Evolutionary conservation across 2,329 filamentous ascomycete species (phyloP).

Genomic region (Xylaria sp.): DNA sequence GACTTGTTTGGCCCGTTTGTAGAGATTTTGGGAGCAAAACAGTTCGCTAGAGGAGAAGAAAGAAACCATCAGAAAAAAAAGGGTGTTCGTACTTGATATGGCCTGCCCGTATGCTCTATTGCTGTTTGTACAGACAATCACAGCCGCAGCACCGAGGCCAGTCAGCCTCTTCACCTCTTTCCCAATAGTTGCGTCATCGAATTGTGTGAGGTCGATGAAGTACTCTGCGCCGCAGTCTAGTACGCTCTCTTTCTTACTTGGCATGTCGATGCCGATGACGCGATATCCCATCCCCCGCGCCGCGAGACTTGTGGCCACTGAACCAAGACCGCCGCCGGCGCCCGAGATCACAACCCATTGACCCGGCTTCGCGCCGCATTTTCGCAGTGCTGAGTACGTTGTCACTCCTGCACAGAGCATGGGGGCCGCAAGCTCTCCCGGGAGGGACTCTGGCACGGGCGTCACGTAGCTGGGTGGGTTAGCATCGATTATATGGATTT

Average conservation of each 20-base stretch:
- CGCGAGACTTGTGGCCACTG: constrained; percentile 34
- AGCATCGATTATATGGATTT: neutral
- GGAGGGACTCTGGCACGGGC: constrained; percentile 31
- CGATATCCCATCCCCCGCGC: constrained; percentile 34
- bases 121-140: constrained; percentile 34
- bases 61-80: neutral
- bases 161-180: constrained; percentile 38
- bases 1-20: neutral
- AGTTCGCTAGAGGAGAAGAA: neutral
- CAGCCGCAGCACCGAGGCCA: constrained; percentile 34
- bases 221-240: constrained; percentile 37
- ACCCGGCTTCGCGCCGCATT: constrained; percentile 31
- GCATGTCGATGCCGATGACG: constrained; percentile 38
- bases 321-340: constrained; percentile 38
- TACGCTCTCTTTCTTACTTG: constrained; percentile 27
- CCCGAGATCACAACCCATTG: constrained; percentile 39
- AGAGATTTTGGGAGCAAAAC: neutral
- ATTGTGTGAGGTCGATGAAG: constrained; percentile 36
- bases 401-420: constrained; percentile 41
- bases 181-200: constrained; percentile 28
- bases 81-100: constrained; percentile 12
- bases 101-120: constrained; percentile 37
- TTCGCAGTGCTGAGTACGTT: constrained; percentile 36
- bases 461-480: constrained; percentile 36
- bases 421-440: constrained; percentile 36